Conservation (phyloP, 2,329 filamentous ascomycete species). For the Ceratocystis eucalypticola region DNA sequence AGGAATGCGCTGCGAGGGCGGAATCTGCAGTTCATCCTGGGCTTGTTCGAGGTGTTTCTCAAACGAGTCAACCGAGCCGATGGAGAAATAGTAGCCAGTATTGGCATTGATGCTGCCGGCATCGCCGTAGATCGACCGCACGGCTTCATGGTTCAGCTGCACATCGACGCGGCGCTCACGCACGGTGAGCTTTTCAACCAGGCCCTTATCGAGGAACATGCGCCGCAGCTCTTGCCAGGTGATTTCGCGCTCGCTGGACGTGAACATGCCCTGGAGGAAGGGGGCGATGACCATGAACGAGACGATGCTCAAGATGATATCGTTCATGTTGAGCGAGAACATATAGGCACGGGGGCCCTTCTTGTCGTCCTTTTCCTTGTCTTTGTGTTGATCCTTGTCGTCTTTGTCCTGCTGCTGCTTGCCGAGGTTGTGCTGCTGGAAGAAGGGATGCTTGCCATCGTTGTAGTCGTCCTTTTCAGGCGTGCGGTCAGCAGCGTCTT, state of each 20-base stretch:
- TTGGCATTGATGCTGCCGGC: slow-evolving; percentile 51
- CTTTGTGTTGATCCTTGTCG: slow-evolving; percentile 14
- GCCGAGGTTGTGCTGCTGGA: slow-evolving; percentile 5
- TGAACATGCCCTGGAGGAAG: slow-evolving; percentile 31
- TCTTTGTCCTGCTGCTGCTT: slow-evolving; percentile 18
- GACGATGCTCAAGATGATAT: slow-evolving; percentile 42
- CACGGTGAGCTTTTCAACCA: slow-evolving; percentile 85
- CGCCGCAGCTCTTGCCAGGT: slow-evolving; percentile 95
- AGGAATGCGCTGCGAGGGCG: slow-evolving; percentile 76
- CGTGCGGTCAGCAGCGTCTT: not conserved
- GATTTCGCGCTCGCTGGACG: slow-evolving; percentile 50
- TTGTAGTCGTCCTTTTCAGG: slow-evolving; percentile 20
- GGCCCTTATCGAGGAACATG: slow-evolving; percentile 87
- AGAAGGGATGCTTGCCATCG: slow-evolving; percentile 9
- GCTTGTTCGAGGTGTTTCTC: slow-evolving; percentile 79
- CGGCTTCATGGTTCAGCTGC: slow-evolving; percentile 62
- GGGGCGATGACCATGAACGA: slow-evolving; percentile 30
- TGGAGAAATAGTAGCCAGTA: slow-evolving; percentile 83
- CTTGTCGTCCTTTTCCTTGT: slow-evolving; percentile 24
- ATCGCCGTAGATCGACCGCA: slow-evolving; percentile 58
- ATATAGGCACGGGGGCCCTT: slow-evolving; percentile 28
- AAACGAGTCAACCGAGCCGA: slow-evolving; percentile 87
- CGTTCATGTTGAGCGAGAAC: slow-evolving; percentile 30
- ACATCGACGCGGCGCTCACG: slow-evolving; percentile 63
- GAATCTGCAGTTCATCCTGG: slow-evolving; percentile 76